A percentile compares a stretch with the other conserved stretches of the same genome.
Conservation (phyloP, 441 rosid genomes). For the Gossypium schwendimanii region DNA sequence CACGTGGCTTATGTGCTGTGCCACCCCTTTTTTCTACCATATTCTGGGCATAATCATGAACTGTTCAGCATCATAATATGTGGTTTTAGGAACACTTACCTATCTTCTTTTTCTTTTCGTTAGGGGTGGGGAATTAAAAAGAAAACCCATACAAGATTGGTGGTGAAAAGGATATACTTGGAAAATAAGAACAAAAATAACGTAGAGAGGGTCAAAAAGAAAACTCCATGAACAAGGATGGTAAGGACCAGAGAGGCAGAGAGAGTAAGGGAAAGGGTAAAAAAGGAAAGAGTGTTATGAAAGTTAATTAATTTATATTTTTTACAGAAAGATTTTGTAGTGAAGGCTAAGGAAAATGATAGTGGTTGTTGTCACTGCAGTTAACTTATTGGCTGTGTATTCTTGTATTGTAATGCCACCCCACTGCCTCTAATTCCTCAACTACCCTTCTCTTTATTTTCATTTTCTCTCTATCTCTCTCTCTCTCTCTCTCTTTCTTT, state of each 20-base stretch:
- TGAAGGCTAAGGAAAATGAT: slow-evolving; percentile 68
- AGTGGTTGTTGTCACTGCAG: slow-evolving; percentile 46
- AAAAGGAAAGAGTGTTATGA: slow-evolving; percentile 46
- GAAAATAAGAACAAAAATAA: slow-evolving; percentile 4
- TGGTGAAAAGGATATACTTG: slow-evolving; percentile 18
- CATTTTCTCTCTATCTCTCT: not conserved
- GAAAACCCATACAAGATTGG: not conserved
- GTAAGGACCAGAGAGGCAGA: not conserved
- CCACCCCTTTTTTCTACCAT: slow-evolving; percentile 18
- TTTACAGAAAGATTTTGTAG: slow-evolving; percentile 19
- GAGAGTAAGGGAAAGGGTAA: slow-evolving; percentile 12
- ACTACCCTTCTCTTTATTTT: slow-evolving; percentile 34
- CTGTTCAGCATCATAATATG: slow-evolving; percentile 21
- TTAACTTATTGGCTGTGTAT: slow-evolving; percentile 17
- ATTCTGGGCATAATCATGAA: slow-evolving; percentile 30
- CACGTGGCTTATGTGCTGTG: slow-evolving; percentile 45
- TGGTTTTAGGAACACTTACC: not conserved
- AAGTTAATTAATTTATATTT: slow-evolving; percentile 25
- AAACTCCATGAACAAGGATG: not conserved
- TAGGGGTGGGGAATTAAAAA: not conserved
- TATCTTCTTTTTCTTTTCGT: not conserved
- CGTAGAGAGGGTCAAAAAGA: not conserved
- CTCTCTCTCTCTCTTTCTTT: slow-evolving; percentile 16
- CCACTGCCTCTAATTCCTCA: slow-evolving; percentile 32
- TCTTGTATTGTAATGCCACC: not conserved